Evolutionary conservation across 2,329 filamentous ascomycete genomes (phyloP).

Genomic region (Colletotrichum endophyticum): DNA sequence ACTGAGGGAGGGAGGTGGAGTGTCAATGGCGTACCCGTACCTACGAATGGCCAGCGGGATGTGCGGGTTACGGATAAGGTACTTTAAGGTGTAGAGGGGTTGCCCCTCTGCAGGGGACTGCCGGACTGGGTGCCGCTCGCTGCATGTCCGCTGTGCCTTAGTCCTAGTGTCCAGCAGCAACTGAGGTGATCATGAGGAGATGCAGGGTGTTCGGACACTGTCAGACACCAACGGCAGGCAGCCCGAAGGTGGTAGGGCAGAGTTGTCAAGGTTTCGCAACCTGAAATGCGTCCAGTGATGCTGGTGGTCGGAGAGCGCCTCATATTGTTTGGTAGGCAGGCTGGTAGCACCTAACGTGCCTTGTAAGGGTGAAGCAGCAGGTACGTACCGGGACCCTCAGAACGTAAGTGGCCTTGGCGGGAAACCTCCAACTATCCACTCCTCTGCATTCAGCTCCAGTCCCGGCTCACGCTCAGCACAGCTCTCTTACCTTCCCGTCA

Average conservation of each 20-base stretch:
- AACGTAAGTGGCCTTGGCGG: constrained; percentile 4
- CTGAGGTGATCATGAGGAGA: not conserved
- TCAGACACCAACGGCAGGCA: not conserved
- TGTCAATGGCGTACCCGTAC: not conserved
- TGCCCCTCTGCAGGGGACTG: constrained; percentile 12
- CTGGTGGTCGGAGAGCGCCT: not conserved
- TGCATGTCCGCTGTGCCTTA: not conserved
- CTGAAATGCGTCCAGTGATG: not conserved
- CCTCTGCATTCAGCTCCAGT: constrained; percentile 18
- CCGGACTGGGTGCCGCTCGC: not conserved
- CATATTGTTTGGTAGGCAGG: not conserved
- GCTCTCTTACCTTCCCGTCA: not conserved
- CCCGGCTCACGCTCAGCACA: constrained; percentile 3
- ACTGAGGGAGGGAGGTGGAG: not conserved
- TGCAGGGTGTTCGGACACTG: not conserved
- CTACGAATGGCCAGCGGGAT: not conserved
- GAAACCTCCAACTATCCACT: constrained; percentile 22
- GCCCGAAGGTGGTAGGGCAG: not conserved
- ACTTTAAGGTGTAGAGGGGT: constrained; percentile 6
- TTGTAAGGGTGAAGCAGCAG: not conserved
- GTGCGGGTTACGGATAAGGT: constrained; percentile 11
- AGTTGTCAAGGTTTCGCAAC: not conserved
- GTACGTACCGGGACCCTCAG: constrained; percentile 16
- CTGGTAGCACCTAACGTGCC: not conserved
- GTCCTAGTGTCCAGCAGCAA: not conserved